Conservation (phyloP, 2,329 filamentous ascomycete genomes). For the Cucurbitaria berberidis region DNA sequence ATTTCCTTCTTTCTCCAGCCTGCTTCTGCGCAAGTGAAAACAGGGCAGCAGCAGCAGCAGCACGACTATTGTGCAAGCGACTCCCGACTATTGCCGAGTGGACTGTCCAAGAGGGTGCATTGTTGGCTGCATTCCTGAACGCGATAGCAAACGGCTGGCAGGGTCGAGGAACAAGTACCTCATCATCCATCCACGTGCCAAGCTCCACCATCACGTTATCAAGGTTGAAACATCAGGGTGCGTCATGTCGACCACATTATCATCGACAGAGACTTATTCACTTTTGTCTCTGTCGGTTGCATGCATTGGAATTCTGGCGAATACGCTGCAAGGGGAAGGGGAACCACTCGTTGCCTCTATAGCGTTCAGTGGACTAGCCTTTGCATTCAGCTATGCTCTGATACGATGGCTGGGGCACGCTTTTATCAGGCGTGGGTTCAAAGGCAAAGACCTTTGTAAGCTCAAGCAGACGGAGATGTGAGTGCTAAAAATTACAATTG, state of each 20-base stretch:
- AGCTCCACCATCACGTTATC: slow-evolving; percentile 15
- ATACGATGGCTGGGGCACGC: slow-evolving; percentile 92
- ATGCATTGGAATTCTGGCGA: slow-evolving; percentile 75
- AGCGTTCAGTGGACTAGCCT: slow-evolving; percentile 84
- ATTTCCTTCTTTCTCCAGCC: background rate
- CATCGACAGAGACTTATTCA: slow-evolving; percentile 61
- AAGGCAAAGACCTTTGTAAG: slow-evolving; percentile 88
- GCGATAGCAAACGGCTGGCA: slow-evolving; percentile 13
- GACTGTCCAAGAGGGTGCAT: background rate
- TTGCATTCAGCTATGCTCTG: slow-evolving; percentile 79
- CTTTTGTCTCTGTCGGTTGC: slow-evolving; percentile 69
- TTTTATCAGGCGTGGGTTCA: slow-evolving; percentile 87
- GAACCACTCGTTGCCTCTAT: slow-evolving; percentile 88
- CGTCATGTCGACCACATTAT: slow-evolving; percentile 51
- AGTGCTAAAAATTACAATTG: slow-evolving; percentile 33
- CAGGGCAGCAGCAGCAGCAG: background rate
- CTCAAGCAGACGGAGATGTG: slow-evolving; percentile 75
- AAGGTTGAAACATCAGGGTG: slow-evolving; percentile 3
- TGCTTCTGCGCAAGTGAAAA: background rate
- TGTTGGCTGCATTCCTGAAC: background rate
- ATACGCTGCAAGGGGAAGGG: slow-evolving; percentile 82
- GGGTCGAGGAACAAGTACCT: slow-evolving; percentile 6
- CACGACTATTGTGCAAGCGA: background rate
- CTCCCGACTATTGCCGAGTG: background rate
- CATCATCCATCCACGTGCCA: slow-evolving; percentile 17